Evolutionary conservation across 768 basidiomycete species (phyloP).

Genomic region (Suillus brevipes): DNA sequence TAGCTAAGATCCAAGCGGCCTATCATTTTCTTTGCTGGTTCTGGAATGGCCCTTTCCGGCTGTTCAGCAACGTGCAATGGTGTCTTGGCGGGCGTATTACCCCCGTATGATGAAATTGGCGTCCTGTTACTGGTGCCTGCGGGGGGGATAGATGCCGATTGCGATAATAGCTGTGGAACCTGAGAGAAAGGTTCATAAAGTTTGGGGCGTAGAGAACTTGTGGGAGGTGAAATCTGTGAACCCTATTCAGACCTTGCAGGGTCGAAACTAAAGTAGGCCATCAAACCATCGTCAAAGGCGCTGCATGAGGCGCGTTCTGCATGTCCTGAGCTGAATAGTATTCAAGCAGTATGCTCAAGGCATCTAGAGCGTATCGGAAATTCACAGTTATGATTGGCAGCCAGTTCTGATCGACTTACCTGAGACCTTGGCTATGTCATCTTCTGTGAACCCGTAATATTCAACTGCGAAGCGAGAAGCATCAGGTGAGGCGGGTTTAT

Average conservation of each 20-base stretch:
- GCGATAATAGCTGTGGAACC: conserved; percentile 18
- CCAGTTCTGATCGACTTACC: conserved; percentile 41
- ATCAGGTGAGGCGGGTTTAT: conserved; percentile 72
- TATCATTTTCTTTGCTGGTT: conserved; percentile 18
- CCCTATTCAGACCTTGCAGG: conserved; percentile 12
- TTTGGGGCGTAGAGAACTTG: conserved; percentile 35
- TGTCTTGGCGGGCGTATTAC: conserved; percentile 45
- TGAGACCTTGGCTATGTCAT: conserved; percentile 57
- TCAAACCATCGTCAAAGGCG: conserved; percentile 52
- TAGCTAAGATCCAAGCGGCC: conserved; percentile 31
- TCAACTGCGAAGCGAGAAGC: conserved; percentile 67
- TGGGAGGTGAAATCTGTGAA: conserved; percentile 51
- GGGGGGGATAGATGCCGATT: conserved; percentile 19
- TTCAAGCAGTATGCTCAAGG: conserved; percentile 64
- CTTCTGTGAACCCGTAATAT: conserved; percentile 61
- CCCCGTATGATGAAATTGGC: conserved; percentile 63
- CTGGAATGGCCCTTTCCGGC: conserved; percentile 3
- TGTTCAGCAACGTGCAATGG: conserved; percentile 23
- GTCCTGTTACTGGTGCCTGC: conserved; percentile 44
- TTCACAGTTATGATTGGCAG: conserved; percentile 2
- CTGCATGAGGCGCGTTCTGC: conserved; percentile 49
- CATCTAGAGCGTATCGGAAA: conserved; percentile 43
- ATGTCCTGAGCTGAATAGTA: conserved; percentile 69
- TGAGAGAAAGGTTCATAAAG: conserved; percentile 44
- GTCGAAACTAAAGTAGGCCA: conserved; percentile 1